Percentiles rank a stretch among this genome's conserved stretches.
Conservation (phyloP, 495 filamentous ascomycete species). For the Neurospora sp. region DNA sequence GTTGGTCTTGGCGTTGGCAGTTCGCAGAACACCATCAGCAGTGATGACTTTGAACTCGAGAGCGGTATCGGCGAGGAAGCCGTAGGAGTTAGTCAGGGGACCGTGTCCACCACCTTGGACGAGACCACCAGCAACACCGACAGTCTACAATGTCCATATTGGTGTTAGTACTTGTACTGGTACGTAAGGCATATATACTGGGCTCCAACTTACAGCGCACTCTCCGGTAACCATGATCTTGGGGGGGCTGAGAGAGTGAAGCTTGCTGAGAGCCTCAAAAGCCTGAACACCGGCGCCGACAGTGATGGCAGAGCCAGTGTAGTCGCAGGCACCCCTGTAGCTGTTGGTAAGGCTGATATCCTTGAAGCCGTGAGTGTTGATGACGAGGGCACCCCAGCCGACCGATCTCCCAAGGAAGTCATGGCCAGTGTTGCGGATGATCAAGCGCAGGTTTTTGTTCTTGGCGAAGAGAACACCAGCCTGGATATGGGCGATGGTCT, state of each 20-base stretch:
- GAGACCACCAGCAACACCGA: constrained; percentile 43
- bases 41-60: constrained; percentile 49
- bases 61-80: constrained; percentile 46
- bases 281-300: constrained; percentile 42
- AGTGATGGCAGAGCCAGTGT: constrained; percentile 35
- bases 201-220: constrained; percentile 24
- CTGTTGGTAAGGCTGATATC: constrained; percentile 29
- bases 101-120: constrained; percentile 51
- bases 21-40: constrained; percentile 42
- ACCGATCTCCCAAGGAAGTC: constrained; percentile 48
- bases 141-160: constrained; percentile 37
- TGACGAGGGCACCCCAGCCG: constrained; percentile 47
- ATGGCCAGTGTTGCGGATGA: constrained; percentile 59
- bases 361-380: constrained; percentile 58
- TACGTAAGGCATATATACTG: constrained; percentile 10
- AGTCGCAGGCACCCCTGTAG: constrained; percentile 27
- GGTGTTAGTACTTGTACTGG: constrained; percentile 28
- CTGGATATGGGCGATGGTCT: constrained; percentile 31
- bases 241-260: constrained; percentile 28
- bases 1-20: constrained; percentile 39
- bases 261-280: constrained; percentile 33
- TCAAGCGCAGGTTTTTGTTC: constrained; percentile 46
- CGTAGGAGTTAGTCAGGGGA: constrained; percentile 38
- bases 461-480: constrained; percentile 45
- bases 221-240: constrained; percentile 42